Evolutionary conservation across 768 basidiomycete species (phyloP), one percentile per base, ranked within the genome.

Genomic region (Phaeotremella fagi): DNA sequence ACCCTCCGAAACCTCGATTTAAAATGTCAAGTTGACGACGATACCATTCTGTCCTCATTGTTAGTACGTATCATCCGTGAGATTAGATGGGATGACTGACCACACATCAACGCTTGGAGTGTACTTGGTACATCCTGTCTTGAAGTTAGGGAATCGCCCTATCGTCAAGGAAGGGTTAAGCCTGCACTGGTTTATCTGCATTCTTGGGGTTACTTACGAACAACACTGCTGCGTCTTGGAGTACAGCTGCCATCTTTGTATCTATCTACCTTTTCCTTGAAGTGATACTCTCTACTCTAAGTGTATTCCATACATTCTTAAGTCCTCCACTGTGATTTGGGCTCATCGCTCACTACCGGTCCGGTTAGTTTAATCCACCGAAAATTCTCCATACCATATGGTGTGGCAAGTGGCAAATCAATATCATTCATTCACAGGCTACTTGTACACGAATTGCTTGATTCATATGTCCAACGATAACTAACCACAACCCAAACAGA

Each of bases 1-100:
- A 68, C n/a, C 66, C 66, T 12, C 63, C 63, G 41, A 48, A 63
- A 1, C 66, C 66, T 22, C 66, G 43, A 42, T 64, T 64, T 7
- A 57, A 16, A 12, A 64, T 45, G 42, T 64, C 63, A 5, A 64
- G 46, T 18, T 31, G 48, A 14, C 63, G 15, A 3, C 42, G 23
- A 31, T 64, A 64, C 14, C 47, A 52, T 18, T 42, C 62, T 63
- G 38, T n/a, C n/a, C 18, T 4, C 26, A n/a, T 51, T 16, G 29
- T 29, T 15, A 42, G 26, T 43, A 16, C 7, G 31, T 33, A 33
- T 7, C 31, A 33, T 16, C 7, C 7, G 16, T 7, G 31, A 33
- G 31, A 33, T 33, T 7, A 33, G 31, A 7, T 33, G 12, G 11
- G 20, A 22, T 12, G 20, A 48, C 52, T 35, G 9, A 55, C 54